Evolutionary conservation across 1,139 yeast genomes (phyloP), one percentile per base, ranked within the genome.

Genomic region (Sugiyamaella grinbergsii): DNA sequence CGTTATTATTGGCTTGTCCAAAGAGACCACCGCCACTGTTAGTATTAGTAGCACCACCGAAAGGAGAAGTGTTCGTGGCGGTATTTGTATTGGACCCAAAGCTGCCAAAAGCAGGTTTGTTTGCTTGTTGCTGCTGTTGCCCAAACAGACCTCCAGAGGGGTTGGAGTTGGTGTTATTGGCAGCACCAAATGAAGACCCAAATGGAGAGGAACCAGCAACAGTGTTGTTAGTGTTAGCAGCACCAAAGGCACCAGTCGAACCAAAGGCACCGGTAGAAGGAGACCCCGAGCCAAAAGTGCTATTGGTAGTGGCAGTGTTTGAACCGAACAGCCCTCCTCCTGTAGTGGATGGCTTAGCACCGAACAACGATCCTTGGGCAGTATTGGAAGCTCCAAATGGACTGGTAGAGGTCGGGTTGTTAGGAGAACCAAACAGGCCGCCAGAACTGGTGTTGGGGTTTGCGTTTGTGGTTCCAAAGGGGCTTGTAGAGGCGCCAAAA

Each of bases 131-230:
- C 28, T 24, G 28, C 10, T 24, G 33, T 45, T 55, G 61, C 32
- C 72, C 75, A 61, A 71, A 71, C 34, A 66, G 54, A 2, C 74
- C 74, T 36, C 48, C 24, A 23, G 32, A 33, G 20, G 23, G 3
- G 37, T 33, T 11, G 50, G n/a, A 2, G n/a, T 20, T 19, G 5
- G 61, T 59, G 16, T 67, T 62, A 38, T 24, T 38, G 2, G 18
- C 19, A 20, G 46, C 24, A 8, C 68, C 67, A 33, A 61, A 58
- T 11, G 63, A 61, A 41, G 58, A 59, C 4, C 70, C 71, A 53
- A 61, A 62, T 20, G 62, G 57, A 18, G 63, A 62, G 16, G 63
- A 54, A 33, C 65, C 68, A 31, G 59, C 54, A 36, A 66, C 64
- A 22, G 60, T 56, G 59, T 43, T 33, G 28, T 20, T 36, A 16